A percentile compares a stretch with the other conserved stretches of the same genome.
Conservation (phyloP, 1,284 basidiomycete species). For the Papiliotrema terrestris region DNA sequence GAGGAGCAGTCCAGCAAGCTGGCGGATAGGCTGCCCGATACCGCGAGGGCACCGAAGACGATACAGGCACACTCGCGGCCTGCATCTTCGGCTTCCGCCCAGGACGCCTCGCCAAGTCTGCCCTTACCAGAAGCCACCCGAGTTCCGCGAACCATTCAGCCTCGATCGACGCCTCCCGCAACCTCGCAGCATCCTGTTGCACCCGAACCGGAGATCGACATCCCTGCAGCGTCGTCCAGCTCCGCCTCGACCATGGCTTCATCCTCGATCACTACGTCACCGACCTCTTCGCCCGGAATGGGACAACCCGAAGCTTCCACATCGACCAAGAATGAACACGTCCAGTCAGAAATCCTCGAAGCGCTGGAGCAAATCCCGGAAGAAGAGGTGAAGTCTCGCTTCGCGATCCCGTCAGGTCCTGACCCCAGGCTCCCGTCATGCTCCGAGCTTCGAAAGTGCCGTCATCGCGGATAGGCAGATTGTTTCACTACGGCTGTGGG, state of each 20-base stretch:
- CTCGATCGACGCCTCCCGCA: background rate
- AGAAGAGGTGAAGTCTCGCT: conserved; percentile 17
- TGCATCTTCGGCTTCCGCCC: too few relatives aligned
- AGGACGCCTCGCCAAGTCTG: background rate
- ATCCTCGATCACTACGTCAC: too few relatives aligned
- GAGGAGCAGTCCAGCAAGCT: background rate
- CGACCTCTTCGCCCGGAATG: too few relatives aligned
- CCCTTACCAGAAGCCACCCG: background rate
- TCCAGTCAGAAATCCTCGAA: background rate
- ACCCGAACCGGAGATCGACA: background rate
- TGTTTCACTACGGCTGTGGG: conserved; percentile 89
- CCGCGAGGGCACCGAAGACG: background rate
- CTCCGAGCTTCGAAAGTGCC: conserved; percentile 59
- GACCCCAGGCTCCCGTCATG: conserved; percentile 27
- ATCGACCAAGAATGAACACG: too few relatives aligned
- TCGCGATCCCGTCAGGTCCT: background rate
- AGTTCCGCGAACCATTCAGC: background rate
- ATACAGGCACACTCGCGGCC: background rate
- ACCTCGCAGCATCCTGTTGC: background rate
- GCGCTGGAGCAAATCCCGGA: conserved; percentile 3
- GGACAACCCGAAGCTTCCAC: too few relatives aligned
- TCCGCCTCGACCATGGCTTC: too few relatives aligned
- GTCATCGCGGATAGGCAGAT: conserved; percentile 75
- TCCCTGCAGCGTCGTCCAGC: too few relatives aligned
- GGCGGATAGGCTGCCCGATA: background rate